A percentile compares a stretch with the other conserved stretches of the same genome.
Evolutionary conservation across 805 yeast species (phyloP).

Genomic region (Candida maris): DNA sequence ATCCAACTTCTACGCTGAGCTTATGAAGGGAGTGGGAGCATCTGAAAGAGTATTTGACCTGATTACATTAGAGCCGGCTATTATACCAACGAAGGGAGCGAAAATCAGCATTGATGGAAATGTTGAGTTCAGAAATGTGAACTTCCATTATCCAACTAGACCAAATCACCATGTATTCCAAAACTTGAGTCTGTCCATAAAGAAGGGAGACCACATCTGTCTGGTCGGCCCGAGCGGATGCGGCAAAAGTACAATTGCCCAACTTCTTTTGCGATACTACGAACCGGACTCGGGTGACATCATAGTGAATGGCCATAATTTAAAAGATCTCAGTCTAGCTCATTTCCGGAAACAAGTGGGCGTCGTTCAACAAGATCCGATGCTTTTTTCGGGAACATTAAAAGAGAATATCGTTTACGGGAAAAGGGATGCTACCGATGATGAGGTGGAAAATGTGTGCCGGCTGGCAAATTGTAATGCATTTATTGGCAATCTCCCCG

Average conservation of each 20-base stretch:
- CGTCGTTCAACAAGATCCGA: slow-evolving; percentile 92
- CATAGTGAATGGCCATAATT: slow-evolving; percentile 58
- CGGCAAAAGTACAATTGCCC: slow-evolving; percentile 87
- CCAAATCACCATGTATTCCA: slow-evolving; percentile 64
- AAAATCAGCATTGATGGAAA: slow-evolving; percentile 46
- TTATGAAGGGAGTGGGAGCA: slow-evolving; percentile 97
- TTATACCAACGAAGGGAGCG: slow-evolving; percentile 62
- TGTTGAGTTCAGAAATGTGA: slow-evolving; percentile 59
- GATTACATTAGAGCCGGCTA: slow-evolving; percentile 70
- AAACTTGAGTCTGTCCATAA: slow-evolving; percentile 54
- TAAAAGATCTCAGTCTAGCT: slow-evolving; percentile 65
- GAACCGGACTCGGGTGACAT: slow-evolving; percentile 70
- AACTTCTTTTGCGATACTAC: slow-evolving; percentile 75
- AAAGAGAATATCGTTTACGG: slow-evolving; percentile 84
- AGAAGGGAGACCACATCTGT: slow-evolving; percentile 84
- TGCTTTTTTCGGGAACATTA: slow-evolving; percentile 80
- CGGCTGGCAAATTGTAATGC: slow-evolving; percentile 67
- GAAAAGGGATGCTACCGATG: slow-evolving; percentile 53
- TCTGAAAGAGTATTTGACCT: slow-evolving; percentile 88
- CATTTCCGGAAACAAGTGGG: slow-evolving; percentile 73
- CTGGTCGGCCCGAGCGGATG: slow-evolving; percentile 97
- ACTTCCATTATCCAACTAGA: slow-evolving; percentile 82
- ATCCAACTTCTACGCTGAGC: slow-evolving; percentile 86
- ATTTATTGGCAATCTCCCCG: slow-evolving; percentile 74
- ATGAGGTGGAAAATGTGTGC: slow-evolving; percentile 58